Base-by-base conservation (phyloP, 306 rosid species). In the Cyclanthera cordifolia region DNA sequence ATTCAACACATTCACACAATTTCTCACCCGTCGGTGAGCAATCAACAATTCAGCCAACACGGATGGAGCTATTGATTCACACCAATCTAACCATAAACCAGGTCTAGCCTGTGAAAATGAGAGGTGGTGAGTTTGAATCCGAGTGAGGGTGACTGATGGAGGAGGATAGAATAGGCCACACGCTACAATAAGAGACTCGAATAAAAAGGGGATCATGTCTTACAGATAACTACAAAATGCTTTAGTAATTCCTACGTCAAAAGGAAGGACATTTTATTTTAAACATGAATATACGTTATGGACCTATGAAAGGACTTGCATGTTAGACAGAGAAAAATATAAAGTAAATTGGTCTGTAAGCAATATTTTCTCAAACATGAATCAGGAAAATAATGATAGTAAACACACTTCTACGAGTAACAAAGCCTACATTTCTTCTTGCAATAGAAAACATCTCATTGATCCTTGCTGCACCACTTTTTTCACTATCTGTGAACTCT, bases 401-500 rank as follows among this genome's bases (percentile, higher is more conserved):
- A 68, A 68, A 68, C 57, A 51, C 48, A 27, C 51, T 34, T 52
- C 30, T 43, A 16, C 69, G 14, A 45, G 53, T 23, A 45, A 45
- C 28, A 65, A 39, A 69, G 67, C 89, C 78, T 78, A 90, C 99
- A 80, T 93, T 90, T 83, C 95, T 83, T 80, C 99, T 82, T 53
- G 99, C 99, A 75, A 83, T 80, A 53, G 90, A 84, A 82, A 93
- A 93, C 90, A 93, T 90, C 80, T 90, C 86, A 80, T 90, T 93
- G 77, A 90, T 82, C 80, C 86, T 80, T 73, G 99, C 91, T 51
- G 87, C 90, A 67, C 99, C 96, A 79, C 99, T 90, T 77, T 83
- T 90, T 80, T 87, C 99, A 77, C 91, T 93, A 76, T 93, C 99
- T 8, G 99, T 93, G 73, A 93, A 93, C 84, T 93, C 99, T 27